Conservation (phyloP, 768 basidiomycete genomes). For the Hydnomerulius pinastri region DNA sequence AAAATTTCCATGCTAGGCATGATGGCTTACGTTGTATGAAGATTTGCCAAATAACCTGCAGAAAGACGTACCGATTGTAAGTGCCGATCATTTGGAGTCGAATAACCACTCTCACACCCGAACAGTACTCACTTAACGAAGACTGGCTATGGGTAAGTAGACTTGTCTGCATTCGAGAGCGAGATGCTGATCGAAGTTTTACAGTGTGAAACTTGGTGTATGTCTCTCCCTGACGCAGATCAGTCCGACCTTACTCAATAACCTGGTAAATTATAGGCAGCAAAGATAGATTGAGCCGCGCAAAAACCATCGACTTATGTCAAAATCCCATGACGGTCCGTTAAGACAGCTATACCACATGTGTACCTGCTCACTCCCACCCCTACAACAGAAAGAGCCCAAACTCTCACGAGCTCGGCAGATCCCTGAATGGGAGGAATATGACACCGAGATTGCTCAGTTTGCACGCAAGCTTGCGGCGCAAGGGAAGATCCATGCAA, state of each 20-base stretch:
- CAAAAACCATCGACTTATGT: conserved; percentile 94
- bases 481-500: conserved; percentile 67
- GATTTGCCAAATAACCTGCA: conserved; percentile 98
- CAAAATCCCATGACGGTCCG: conserved; percentile 92
- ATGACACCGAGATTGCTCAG: conserved; percentile 86
- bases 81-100: conserved; percentile 31
- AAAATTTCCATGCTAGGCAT: neutral
- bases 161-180: neutral
- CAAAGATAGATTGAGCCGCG: conserved; percentile 75
- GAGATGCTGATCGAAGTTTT: conserved; percentile 4
- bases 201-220: conserved; percentile 99
- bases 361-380: conserved; percentile 1
- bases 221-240: conserved; percentile 24
- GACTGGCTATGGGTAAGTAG: conserved; percentile 92
- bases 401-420: conserved; percentile 90
- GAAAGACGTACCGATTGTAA: conserved; percentile 86
- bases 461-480: conserved; percentile 76
- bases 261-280: conserved; percentile 50
- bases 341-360: conserved; percentile 1
- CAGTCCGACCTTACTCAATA: neutral
- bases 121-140: conserved; percentile 81
- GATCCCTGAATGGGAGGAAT: conserved; percentile 97
- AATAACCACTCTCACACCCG: conserved; percentile 1
- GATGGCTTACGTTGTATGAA: conserved; percentile 26
- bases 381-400: conserved; percentile 81